Evolutionary conservation across 495 filamentous ascomycete species (phyloP), one percentile per base, ranked within the genome.

Genomic region (Podospora appendiculata): DNA sequence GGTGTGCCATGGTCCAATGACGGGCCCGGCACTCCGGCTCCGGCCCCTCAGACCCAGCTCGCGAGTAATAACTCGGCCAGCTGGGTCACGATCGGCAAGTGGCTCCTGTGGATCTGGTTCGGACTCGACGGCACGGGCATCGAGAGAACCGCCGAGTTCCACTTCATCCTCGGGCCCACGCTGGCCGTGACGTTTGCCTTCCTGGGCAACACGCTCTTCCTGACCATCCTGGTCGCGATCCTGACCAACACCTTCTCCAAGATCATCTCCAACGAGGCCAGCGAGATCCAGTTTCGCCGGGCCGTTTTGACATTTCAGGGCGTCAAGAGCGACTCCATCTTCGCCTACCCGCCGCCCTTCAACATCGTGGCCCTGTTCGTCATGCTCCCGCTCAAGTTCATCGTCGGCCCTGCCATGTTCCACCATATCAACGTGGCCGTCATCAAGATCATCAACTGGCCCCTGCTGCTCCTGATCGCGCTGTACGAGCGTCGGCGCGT

Each of bases 31-130:
- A 25, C 25, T 25, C 25, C 25, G 25, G 25, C 5, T 25, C 25
- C 25, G 25, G 25, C 25, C 5, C 25, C 25, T 2, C 25, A 25
- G 25, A 2, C 25, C 25, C 25, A 25, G 25, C 25, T 25, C 25
- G 25, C 25, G 25, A 25, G 25, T 5, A 25, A 25, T 5, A 25
- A 25, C 25, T 52, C 58, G 32, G 64, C 70, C 36, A 52, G 46
- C 6, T 68, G 60, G 60, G 63, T 78, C 42, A 83, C 79, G 3
- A 81, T 86, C 48, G 72, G 73, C 6, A 84, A 83, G 58, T 86
- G 82, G 82, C 81, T 86, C 69, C 64, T 86, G 4, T 85, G 79
- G 78, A 81, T 86, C 51, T 86, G 82, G 82, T 86, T 86, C 54
- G 82, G 82, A 0, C 74, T 86, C 17, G 82, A 85, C 54, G 82